Percentiles rank a stretch among this genome's conserved stretches.
Conservation (phyloP, 768 basidiomycete species). For the Cystobasidium onofrii region DNA sequence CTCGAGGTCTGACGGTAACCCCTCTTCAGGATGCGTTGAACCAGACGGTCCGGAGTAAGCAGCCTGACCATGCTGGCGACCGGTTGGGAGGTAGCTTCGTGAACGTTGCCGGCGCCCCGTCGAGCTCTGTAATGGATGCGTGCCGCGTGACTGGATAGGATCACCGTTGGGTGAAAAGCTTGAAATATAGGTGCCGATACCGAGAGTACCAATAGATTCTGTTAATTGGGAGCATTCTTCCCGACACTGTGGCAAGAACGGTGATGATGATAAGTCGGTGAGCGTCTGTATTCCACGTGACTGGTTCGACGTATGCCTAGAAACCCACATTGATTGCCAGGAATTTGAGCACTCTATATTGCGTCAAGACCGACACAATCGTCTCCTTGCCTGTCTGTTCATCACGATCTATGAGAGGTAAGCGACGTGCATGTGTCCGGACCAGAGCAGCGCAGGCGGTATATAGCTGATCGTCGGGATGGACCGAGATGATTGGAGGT, state of each 20-base stretch:
- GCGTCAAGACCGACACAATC: slow-evolving; percentile 89
- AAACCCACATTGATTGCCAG: slow-evolving; percentile 86
- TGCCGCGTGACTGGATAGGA: neutral
- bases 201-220: slow-evolving; percentile 69
- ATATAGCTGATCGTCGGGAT: slow-evolving; percentile 76
- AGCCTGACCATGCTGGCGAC: neutral
- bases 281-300: too few relatives aligned
- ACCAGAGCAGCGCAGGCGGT: slow-evolving; percentile 85
- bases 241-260: slow-evolving; percentile 73
- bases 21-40: slow-evolving; percentile 7
- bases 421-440: slow-evolving; percentile 84
- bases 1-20: slow-evolving; percentile 7
- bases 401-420: slow-evolving; percentile 88
- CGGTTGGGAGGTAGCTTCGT: neutral
- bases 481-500: slow-evolving; percentile 79
- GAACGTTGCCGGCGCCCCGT: slow-evolving; percentile 5
- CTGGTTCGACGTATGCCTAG: too few relatives aligned
- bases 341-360: slow-evolving; percentile 96
- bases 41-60: neutral
- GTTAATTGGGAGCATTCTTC: slow-evolving; percentile 70
- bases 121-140: slow-evolving; percentile 1
- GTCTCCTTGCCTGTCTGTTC: slow-evolving; percentile 90
- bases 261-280: too few relatives aligned
- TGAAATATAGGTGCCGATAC: slow-evolving; percentile 82
- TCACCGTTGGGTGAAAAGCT: slow-evolving; percentile 47